Evolutionary conservation across 1,139 yeast species (phyloP), one percentile per base, ranked within the genome.

Genomic region (Scheffersomyces insectosa): DNA sequence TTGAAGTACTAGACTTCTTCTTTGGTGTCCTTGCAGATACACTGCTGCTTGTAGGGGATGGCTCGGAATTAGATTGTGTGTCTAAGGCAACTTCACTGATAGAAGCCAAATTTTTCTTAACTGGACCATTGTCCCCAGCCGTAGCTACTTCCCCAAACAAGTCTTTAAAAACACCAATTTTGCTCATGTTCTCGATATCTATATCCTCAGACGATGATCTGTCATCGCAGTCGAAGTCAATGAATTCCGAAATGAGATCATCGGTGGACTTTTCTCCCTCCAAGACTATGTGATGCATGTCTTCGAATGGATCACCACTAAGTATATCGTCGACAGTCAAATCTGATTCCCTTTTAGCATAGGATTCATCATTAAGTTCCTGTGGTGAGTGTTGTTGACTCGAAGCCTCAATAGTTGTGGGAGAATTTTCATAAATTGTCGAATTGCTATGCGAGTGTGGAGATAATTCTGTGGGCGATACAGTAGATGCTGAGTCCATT

Each of bases 311-410:
- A 40, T 60, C 61, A n/a, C 51, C 46, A 37, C 53, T 50, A 28
- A 62, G 46, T 13, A 61, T 45, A 39, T 60, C 65, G 28, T 62
- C 64, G n/a, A 61, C 57, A 4, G 62, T 56, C 28, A 56, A 40
- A 15, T 45, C 47, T 11, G 40, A 34, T 16, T 43, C 51, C 13
- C 32, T 12, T 36, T 33, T 14, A 30, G 39, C 14, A 39, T 36
- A 11, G 43, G 40, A 34, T 47, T 48, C 29, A 41, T 43, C 33
- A 37, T 38, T n/a, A 6, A 23, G 28, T 35, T 23, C 13, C 9
- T 42, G 43, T 15, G 50, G 45, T 3, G 50, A 47, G 34, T 31
- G 15, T 7, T 50, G 43, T 4, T 51, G 45, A 39, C 54, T 49
- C 14, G 41, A 41, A 27, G 48, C 38, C 11, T 52, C 57, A 25